Conservation (phyloP, 2,329 filamentous ascomycete genomes). For the Penicillium paneum region DNA sequence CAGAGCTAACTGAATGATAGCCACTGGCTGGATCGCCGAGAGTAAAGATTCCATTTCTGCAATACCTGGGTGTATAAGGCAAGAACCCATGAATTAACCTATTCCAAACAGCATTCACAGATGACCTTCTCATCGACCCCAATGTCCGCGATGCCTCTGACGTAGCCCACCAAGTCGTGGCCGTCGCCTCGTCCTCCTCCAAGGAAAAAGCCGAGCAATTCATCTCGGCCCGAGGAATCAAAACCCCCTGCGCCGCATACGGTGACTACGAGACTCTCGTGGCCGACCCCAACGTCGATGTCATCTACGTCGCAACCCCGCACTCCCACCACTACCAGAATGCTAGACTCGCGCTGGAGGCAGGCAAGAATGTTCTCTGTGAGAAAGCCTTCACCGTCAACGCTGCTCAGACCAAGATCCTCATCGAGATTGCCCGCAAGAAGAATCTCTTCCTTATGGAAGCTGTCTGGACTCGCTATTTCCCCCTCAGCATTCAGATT, state of each 20-base stretch:
- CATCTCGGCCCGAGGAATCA: constrained; percentile 67
- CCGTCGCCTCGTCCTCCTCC: constrained; percentile 75
- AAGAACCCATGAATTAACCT: neutral
- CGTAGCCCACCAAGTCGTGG: constrained; percentile 72
- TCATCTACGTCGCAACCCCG: constrained; percentile 84
- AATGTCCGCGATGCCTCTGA: constrained; percentile 66
- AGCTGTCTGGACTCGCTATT: constrained; percentile 86
- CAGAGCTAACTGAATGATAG: constrained; percentile 29
- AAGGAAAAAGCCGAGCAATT: constrained; percentile 67
- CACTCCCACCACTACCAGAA: constrained; percentile 95
- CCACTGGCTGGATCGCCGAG: constrained; percentile 45
- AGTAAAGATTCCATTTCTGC: constrained; percentile 27
- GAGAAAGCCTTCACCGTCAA: constrained; percentile 90
- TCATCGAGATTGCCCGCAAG: constrained; percentile 67
- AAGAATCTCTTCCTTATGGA: constrained; percentile 80
- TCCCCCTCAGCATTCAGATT: constrained; percentile 75
- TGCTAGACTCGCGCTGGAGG: constrained; percentile 75
- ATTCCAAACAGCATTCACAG: constrained; percentile 56
- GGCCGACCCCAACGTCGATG: constrained; percentile 72
- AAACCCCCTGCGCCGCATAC: constrained; percentile 66
- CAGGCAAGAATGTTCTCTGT: constrained; percentile 83
- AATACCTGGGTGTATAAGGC: constrained; percentile 2
- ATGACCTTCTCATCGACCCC: constrained; percentile 75
- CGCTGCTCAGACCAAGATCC: constrained; percentile 68
- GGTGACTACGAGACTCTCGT: constrained; percentile 81